Base-by-base conservation (phyloP, 2,329 filamentous ascomycete genomes). In the Ophiostoma sp. region DNA sequence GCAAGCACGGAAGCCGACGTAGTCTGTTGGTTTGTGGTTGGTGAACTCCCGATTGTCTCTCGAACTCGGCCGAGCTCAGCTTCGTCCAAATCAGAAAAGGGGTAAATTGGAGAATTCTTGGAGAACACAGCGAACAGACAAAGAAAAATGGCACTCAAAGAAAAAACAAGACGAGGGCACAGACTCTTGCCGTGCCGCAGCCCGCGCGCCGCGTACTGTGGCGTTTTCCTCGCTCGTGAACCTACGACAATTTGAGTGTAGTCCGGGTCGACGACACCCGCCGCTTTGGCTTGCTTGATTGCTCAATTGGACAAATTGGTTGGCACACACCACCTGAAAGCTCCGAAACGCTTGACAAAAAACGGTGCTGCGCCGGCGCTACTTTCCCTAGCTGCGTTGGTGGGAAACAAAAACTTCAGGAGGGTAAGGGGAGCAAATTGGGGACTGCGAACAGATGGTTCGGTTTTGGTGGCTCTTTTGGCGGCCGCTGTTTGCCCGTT, bases 1-100 rank as follows among this genome's bases (percentile, higher is more conserved):
- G 63, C 39, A 68, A 31, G 55, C 28, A 59, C 39, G n/a, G 63
- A 68, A 48, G 63, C 36, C 39, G n/a, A 12, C 63, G 36, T 42
- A 42, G 25, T 19, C 36, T 59, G 15, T 31, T 36, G 57, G 7
- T 4, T 61, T 19, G 50, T 33, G 25, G 25, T 39, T 63, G 7
- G 17, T 63, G 59, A 25, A 8, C 28, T 19, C 15, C 31, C 33
- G 28, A 39, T 11, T 39, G 8, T 1, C 11, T 59, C 15, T 2
- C 42, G 28, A 59, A 25, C 59, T 63, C 33, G 59, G 31, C 59
- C 59, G 59, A 63, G 59, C 19, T 22, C 31, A 19, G 42, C 42
- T 19, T 48, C 15, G 39, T 48, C 15, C 42, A 28, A 25, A 12
- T 25, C 11, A 28, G 50, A 55, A 55, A 55, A 15, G 22, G 50